Base-by-base conservation (phyloP, 75 land plant species). In the Cupressus sempervirens region DNA sequence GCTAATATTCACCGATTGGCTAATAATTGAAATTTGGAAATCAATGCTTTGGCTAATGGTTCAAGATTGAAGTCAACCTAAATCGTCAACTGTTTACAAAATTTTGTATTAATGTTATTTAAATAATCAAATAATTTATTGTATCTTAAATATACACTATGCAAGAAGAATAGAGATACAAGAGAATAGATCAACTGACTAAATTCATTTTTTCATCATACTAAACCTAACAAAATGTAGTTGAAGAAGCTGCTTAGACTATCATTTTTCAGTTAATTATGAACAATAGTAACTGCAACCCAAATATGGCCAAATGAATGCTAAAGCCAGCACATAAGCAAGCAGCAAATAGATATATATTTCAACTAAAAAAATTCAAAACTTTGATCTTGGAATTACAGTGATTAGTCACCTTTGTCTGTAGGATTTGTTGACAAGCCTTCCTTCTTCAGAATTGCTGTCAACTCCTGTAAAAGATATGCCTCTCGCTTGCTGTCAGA, bases 371-470 rank as follows among this genome's bases (percentile, higher is more conserved):
- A 6, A 38, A 6, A 41, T 76, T 41, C 45, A 41, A 76, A 38
- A 76, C 14, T 76, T 23, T 38, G 8, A 14, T 18, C 80, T 34
- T 67, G 41, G 32, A 52, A 83, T 26, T 11, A 83, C 9, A 65
- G 40, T 18, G 35, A 18, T 18, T 20, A 8, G 16, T 77, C 79
- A 95, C 97, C 99, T 92, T 95, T 96, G 82, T 95, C 97, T 56
- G 94, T 86, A 77, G 99, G 91, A 89, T 90, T 94, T n/a, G 88
- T 36, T 30, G 95, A 88, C 76, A 97, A 84, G 16, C 96, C 99
- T 90, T 95, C 94, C 76, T 80, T 90, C 67, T 84, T 38, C 13
- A 97, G 89, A 82, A 97, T 93, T 41, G 86, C 93, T 83, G 92
- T 96, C 86, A 97, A 77, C 86, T 95, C 99, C 88, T 88, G 91